Percentiles rank a stretch among this genome's conserved stretches.
phyloP scores from a whole-genome alignment of 139 green algal genomes.

The Trebouxia sp. region DNA sequence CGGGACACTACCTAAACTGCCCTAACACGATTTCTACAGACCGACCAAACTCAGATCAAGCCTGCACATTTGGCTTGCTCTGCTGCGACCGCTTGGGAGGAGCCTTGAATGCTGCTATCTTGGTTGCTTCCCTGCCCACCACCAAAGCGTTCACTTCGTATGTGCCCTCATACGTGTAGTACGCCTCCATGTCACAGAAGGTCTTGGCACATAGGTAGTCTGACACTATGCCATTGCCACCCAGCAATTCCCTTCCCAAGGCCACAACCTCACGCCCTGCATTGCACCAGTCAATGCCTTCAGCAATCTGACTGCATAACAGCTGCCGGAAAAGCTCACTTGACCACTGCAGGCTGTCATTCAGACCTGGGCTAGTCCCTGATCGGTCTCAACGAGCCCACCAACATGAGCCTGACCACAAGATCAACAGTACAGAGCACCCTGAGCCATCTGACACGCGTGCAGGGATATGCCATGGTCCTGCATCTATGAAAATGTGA shows the following conservation, averaged over 20 bases:
- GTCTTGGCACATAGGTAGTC: conserved; percentile 92
- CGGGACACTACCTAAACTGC: too few relatives aligned
- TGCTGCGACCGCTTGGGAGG: conserved; percentile 19
- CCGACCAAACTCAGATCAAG: background rate
- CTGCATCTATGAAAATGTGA: too few relatives aligned
- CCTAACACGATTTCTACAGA: too few relatives aligned
- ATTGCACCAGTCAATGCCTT: too few relatives aligned
- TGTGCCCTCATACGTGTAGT: conserved; percentile 86
- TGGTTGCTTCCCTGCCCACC: conserved; percentile 80
- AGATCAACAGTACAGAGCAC: background rate
- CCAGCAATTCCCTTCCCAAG: conserved; percentile 88
- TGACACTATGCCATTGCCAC: conserved; percentile 89
- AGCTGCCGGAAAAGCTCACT: too few relatives aligned
- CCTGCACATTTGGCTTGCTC: conserved; percentile 26
- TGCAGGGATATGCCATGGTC: too few relatives aligned
- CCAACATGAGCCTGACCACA: background rate
- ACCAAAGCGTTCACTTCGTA: conserved; percentile 92
- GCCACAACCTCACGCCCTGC: conserved; percentile 67
- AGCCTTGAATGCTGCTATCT: conserved; percentile 81
- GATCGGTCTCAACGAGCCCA: too few relatives aligned
- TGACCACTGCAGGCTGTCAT: too few relatives aligned
- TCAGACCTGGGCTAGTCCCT: too few relatives aligned
- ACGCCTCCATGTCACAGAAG: conserved; percentile 84
- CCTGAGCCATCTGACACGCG: too few relatives aligned
- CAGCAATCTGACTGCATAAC: too few relatives aligned